Base-by-base conservation (phyloP, 2,329 filamentous ascomycete genomes). In the Arthrobotrys conoides region DNA sequence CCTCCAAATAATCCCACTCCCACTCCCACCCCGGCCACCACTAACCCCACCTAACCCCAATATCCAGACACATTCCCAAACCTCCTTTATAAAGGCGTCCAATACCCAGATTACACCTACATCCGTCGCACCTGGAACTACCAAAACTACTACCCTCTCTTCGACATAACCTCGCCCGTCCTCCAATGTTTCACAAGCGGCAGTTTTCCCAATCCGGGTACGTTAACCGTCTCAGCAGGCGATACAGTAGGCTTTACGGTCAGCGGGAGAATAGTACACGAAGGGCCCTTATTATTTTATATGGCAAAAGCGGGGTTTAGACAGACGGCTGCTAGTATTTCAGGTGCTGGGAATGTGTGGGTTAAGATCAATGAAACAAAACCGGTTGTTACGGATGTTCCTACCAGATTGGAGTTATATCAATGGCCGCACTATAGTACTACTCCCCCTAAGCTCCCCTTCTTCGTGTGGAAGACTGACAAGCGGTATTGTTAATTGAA, bases 81-180 rank as follows among this genome's bases (percentile, higher is more conserved):
- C 64, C 82, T 85, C 49, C 83, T 84, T 57, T 84, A 86, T 82
- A 87, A 87, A 81, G 86, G 84, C 81, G 81, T 83, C 76, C 83
- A 82, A 66, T 82, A 84, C 71, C 86, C 85, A 49, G 84, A 85
- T 67, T 86, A 85, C 82, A 83, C 84, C 41, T 88, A 88, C 84
- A 86, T 88, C 81, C 86, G 87, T 77, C 82, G 81, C 38, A 75
- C 71, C 24, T 75, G 64, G 70, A 85, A 86, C 82, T 85, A 83
- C 22, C 68, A 75, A 49, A 79, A 49, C 41, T 86, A 86, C 83
- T 85, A 83, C 8, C 85, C 85, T 69, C 81, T 86, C 78, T 83
- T 82, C 59, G 85, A 86, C 68, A 80, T 85, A 51, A 84, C 82
- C 64, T 85, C 84, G 44, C 79, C 82, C 33, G 81, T 86, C 80